These are phyloP conservation scores for Penicillium sp. DNA, from an alignment of 2,329 filamentous ascomycete genomes.

Conservation along the genomic window DNA sequence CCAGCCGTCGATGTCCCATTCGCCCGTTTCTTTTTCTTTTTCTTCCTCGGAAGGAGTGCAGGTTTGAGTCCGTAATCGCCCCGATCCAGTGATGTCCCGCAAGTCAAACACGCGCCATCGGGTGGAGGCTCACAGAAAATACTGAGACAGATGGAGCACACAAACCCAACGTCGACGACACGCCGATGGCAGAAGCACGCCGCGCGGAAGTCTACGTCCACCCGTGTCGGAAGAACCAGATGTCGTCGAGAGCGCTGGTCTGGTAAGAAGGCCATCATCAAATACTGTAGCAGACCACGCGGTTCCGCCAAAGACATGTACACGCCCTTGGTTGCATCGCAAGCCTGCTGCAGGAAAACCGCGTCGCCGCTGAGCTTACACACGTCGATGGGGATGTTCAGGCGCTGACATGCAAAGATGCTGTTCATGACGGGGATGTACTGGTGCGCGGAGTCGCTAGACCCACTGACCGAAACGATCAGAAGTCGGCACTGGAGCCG, in stretches of 20 bases:
- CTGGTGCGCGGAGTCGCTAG: conserved; percentile 76
- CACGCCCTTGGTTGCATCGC: conserved; percentile 64
- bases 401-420: conserved; percentile 88
- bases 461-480: conserved; percentile 82
- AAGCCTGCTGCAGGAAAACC: conserved; percentile 90
- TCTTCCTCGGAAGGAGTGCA: conserved; percentile 64
- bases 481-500: conserved; percentile 74
- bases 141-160: conserved; percentile 92
- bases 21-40: conserved; percentile 67
- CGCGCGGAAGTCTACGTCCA: conserved; percentile 91
- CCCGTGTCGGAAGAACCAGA: conserved; percentile 71
- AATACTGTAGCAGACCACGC: conserved; percentile 75
- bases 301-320: conserved; percentile 60
- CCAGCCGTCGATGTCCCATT: conserved; percentile 48
- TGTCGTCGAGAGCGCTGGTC: conserved; percentile 59
- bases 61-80: conserved; percentile 70
- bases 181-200: conserved; percentile 94
- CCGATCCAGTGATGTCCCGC: conserved; percentile 71
- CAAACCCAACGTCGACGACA: conserved; percentile 86
- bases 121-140: conserved; percentile 71
- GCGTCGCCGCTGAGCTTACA: conserved; percentile 78
- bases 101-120: conserved; percentile 70
- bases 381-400: conserved; percentile 86
- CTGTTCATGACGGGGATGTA: conserved; percentile 99
- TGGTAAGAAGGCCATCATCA: conserved; percentile 90